Evolutionary conservation across 352 stramenopile genomes (phyloP).

Genomic region (Pythium insidiosum): DNA sequence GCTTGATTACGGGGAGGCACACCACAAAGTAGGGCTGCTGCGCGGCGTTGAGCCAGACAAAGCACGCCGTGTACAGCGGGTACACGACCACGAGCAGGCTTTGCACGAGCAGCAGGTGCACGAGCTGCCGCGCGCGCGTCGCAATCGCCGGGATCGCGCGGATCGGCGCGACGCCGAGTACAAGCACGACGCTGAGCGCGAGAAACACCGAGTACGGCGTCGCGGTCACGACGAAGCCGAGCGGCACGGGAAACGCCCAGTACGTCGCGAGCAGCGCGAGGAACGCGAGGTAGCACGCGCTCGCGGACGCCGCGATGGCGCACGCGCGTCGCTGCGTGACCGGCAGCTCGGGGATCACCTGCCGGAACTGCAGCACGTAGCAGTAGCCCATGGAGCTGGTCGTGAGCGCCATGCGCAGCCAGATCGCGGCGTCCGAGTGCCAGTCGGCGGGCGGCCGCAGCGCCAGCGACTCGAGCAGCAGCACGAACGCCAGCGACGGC

Average conservation of each 20-base stretch:
- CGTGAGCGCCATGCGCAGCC: conserved; percentile 5
- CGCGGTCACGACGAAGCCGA: conserved; percentile 3
- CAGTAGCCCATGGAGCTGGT: background rate
- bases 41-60: background rate
- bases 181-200: background rate
- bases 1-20: conserved; percentile 4
- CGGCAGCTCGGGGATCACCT: conserved; percentile 2
- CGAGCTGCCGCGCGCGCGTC: background rate
- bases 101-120: background rate
- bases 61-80: conserved; percentile 1
- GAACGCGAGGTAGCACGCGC: background rate
- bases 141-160: background rate
- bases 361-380: conserved; percentile 1
- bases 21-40: conserved; percentile 1
- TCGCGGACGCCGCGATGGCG: background rate
- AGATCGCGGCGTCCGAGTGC: background rate
- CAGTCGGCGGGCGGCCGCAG: background rate
- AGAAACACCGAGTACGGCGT: background rate
- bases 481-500: conserved; percentile 4
- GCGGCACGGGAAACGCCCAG: conserved; percentile 6
- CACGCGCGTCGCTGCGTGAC: background rate
- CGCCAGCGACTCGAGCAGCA: conserved; percentile 2
- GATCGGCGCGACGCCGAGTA: background rate
- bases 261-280: background rate
- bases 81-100: conserved; percentile 2